Base-by-base conservation (phyloP, 371 early-diverging fungal species). In the Rhizopus microsporus region DNA sequence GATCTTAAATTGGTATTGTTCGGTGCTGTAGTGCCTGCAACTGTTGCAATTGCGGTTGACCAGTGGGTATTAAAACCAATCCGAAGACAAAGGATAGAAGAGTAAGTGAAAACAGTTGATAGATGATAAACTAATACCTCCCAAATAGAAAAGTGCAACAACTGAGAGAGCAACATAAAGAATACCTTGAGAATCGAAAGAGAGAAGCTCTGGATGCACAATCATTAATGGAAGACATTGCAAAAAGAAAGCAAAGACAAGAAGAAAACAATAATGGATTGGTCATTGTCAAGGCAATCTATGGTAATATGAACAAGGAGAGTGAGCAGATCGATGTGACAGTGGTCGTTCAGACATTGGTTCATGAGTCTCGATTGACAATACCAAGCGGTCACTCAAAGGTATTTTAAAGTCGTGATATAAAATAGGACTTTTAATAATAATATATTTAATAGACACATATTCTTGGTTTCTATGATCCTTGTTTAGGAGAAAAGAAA, bases 391-490 rank as follows among this genome's bases (percentile, higher is more conserved):
- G 92, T 37, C 86, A 87, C 69, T 88, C 94, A 59, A 94, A 96
- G 88, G 92, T 86, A 75, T 60, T 23, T 23, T 23, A 23, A 23
- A 23, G 2, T 50, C 53, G 15, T 43, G 46, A 37, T 16, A 47
- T 50, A 48, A n/a, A 23, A 23, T 23, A 23, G 23, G 30, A 43
- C 32, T 23, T 32, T 45, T 4, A 23, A 29, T 15, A 51, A 44
- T 54, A 10, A 23, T 23, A 32, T 37, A 43, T 42, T 42, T 34
- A 7, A 42, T 72, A 91, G 90, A 77, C 88, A 39, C 89, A 88
- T 60, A 80, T 96, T 54, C 78, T 94, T 51, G 98, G 98, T 3
- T 96, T 98, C 72, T 96, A 93, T 65, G 97, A 98, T 78, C 98
- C 98, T 33, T 93, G 94, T 63, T 83, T 94, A 42, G 96, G 96